Evolutionary conservation across 306 rosid species (phyloP).

Genomic region (Betula pendula): DNA sequence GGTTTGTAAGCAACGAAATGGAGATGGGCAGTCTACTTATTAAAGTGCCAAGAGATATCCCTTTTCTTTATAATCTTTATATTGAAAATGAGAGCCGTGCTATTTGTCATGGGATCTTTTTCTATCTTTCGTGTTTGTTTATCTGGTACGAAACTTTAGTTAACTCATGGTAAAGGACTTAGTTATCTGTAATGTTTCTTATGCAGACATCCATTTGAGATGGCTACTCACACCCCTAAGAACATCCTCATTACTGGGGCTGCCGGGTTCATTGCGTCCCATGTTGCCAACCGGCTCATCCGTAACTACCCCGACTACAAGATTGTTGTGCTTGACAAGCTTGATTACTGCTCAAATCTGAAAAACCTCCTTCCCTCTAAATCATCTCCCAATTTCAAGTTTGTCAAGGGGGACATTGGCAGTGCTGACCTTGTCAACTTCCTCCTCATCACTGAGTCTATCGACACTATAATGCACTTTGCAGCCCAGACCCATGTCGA

Average conservation of each 20-base stretch:
- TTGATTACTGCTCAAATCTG: conserved; percentile 86
- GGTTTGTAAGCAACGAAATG: conserved; percentile 3
- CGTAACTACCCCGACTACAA: conserved; percentile 74
- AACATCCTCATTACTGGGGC: conserved; percentile 93
- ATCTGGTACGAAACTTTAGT: background rate
- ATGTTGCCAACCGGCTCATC: conserved; percentile 85
- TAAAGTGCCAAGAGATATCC: background rate
- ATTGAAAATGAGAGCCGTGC: background rate
- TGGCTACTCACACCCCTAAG: conserved; percentile 79
- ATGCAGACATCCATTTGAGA: conserved; percentile 42
- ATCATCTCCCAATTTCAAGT: conserved; percentile 79
- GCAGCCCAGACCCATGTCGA: conserved; percentile 98
- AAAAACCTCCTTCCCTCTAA: conserved; percentile 79
- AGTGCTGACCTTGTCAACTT: conserved; percentile 94
- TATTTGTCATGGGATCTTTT: background rate
- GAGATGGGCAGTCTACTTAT: conserved; percentile 12
- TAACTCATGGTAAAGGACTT: conserved; percentile 3
- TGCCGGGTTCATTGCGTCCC: conserved; percentile 94
- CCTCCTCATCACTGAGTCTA: conserved; percentile 76
- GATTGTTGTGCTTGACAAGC: conserved; percentile 91
- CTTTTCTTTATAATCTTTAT: too few species aligned
- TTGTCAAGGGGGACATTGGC: conserved; percentile 89
- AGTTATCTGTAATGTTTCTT: conserved; percentile 7
- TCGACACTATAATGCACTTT: conserved; percentile 91
- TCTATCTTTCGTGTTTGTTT: background rate